These are phyloP conservation scores for Mycena sp. DNA, from an alignment of 1,284 basidiomycete genomes.

Conservation along the genomic window DNA sequence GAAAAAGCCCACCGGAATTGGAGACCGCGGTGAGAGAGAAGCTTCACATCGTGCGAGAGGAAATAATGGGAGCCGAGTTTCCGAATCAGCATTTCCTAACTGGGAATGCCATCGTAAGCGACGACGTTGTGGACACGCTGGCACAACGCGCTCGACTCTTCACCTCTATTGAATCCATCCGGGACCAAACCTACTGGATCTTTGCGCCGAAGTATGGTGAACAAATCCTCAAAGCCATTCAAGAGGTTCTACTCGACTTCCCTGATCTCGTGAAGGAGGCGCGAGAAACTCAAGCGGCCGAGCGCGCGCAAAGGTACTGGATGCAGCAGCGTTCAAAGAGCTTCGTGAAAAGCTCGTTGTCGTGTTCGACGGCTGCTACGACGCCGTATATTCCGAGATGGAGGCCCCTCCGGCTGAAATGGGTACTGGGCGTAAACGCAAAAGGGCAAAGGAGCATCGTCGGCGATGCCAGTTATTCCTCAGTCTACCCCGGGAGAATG, in stretches of 20 bases:
- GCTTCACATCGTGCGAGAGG: neutral
- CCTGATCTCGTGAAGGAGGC: neutral
- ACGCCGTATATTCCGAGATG: neutral
- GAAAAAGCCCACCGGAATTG: constrained; percentile 1
- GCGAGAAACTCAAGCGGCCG: neutral
- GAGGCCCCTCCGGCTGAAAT: neutral
- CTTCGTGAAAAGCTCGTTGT: neutral
- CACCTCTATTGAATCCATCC: neutral
- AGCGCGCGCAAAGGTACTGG: neutral
- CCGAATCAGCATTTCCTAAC: constrained; percentile 13
- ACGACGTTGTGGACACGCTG: constrained; percentile 5
- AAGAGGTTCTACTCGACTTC: constrained; percentile 1
- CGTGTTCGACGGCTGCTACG: constrained; percentile 7
- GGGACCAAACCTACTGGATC: neutral
- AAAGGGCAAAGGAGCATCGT: neutral
- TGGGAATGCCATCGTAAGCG: neutral
- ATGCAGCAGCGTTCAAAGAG: constrained; percentile 1
- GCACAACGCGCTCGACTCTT: constrained; percentile 7
- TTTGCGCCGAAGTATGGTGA: neutral
- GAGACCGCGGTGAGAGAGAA: neutral
- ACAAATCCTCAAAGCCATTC: neutral
- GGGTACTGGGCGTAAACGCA: neutral
- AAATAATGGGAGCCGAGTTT: neutral
- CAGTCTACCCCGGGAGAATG: constrained; percentile 3
- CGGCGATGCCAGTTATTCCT: constrained; percentile 1